Base-by-base conservation (phyloP, 1,284 basidiomycete species). In the Puccinia triticina region DNA sequence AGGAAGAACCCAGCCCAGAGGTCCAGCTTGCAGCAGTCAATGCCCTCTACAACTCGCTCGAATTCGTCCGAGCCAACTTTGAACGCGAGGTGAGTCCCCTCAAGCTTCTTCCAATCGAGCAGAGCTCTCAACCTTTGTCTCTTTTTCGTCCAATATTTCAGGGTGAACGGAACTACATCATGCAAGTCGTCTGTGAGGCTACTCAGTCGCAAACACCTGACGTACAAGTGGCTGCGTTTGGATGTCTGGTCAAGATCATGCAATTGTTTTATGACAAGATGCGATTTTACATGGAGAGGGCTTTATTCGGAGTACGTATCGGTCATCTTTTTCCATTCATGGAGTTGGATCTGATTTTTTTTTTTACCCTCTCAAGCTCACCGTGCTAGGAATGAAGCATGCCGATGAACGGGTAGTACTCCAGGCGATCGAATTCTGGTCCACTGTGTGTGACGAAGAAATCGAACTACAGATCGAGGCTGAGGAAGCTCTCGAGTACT, bases 371-470 rank as follows among this genome's bases (percentile, higher is more conserved):
- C 21, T 57, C n/a, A 84, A 96, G 94, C 89, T 99, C 83, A 99
- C 96, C 11, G 94, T 98, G n/a, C 91, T 98, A 86, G 97, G 97
- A 77, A 99, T 99, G 97, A 94, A 94, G 87, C 93, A 97, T 86
- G 88, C 89, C 23, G 95, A 99, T 85, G 95, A 97, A 86, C 90
- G 91, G 21, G 96, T 99, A 29, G 94, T 95, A 0, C 89, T 98
- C 55, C 96, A 99, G 88, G 97, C 97, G 26, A 93, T 99, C 84
- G 96, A 99, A 87, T 99, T 99, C 88, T 99, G 97, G 96, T 95
- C 95, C 3, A 98, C 96, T 5, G 96, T 99, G 10, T 98, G 96
- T 86, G 96, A 99, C 87, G 94, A 98, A 87, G 96, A 99, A 88
- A 92, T 95, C 69, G 95, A 98, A 84, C 89, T 98, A 81, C 92